These are phyloP conservation scores for Claviceps africana DNA, from an alignment of 2,329 filamentous ascomycete species.

Conservation along the genomic window DNA sequence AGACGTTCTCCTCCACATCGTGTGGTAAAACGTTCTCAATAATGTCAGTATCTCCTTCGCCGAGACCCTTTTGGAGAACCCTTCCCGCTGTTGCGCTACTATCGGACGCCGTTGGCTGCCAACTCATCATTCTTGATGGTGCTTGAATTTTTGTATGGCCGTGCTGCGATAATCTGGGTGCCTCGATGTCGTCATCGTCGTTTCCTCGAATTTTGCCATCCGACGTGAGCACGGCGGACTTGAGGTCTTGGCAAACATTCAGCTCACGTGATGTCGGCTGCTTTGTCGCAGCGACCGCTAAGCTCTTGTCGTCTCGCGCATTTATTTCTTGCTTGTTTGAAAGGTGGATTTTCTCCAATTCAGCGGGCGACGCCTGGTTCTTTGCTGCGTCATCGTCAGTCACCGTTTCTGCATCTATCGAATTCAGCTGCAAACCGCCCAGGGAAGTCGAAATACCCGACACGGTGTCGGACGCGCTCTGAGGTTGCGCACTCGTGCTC, in stretches of 20 bases:
- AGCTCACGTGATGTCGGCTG: background rate
- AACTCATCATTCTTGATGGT: background rate
- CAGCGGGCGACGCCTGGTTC: conserved; percentile 1
- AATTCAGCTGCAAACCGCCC: conserved; percentile 17
- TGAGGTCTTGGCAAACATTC: background rate
- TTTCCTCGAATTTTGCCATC: background rate
- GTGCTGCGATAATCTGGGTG: background rate
- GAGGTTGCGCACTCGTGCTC: background rate
- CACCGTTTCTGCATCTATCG: conserved; percentile 12
- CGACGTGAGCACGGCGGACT: background rate
- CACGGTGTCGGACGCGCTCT: conserved; percentile 3
- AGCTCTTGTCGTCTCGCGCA: conserved; percentile 1
- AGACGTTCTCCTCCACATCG: conserved; percentile 43
- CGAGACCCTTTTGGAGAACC: conserved; percentile 40
- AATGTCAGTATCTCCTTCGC: conserved; percentile 69
- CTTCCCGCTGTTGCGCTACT: background rate
- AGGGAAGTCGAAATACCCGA: conserved; percentile 19
- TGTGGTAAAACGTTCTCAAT: conserved; percentile 54
- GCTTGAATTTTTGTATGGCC: background rate
- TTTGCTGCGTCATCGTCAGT: background rate
- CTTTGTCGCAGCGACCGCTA: background rate
- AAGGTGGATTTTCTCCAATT: conserved; percentile 5
- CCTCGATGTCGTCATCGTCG: background rate
- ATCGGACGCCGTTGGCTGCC: background rate
- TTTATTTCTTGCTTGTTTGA: conserved; percentile 9